These are phyloP conservation scores for Saccharomycopsis crataegensis DNA, from an alignment of 1,139 yeast species.

Conservation along the genomic window DNA sequence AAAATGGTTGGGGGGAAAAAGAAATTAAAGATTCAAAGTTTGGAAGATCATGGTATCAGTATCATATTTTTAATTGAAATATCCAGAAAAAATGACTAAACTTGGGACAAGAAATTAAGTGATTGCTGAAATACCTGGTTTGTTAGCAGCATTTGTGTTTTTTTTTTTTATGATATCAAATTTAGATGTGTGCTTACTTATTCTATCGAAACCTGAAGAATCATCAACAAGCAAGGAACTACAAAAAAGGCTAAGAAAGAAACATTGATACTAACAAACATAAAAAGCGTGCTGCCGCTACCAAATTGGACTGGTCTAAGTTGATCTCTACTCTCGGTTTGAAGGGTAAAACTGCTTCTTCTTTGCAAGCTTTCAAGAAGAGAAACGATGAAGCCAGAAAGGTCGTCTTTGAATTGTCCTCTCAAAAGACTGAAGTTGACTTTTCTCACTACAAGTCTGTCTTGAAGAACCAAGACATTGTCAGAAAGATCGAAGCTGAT, in stretches of 20 bases:
- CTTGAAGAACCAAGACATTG: slow-evolving; percentile 74
- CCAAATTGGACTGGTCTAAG: slow-evolving; percentile 93
- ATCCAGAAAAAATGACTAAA: no score
- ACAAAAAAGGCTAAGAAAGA: neutral
- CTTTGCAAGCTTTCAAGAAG: slow-evolving; percentile 90
- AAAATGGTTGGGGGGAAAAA: no score
- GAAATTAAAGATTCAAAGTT: no score
- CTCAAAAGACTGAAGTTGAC: slow-evolving; percentile 73
- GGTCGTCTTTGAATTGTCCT: slow-evolving; percentile 58
- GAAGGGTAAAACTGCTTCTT: slow-evolving; percentile 85
- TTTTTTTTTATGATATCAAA: no score
- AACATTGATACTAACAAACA: neutral
- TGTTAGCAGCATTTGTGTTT: no score
- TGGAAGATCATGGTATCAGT: no score
- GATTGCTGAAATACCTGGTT: no score
- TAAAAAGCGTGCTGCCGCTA: slow-evolving; percentile 40
- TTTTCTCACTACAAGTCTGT: slow-evolving; percentile 71
- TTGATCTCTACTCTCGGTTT: slow-evolving; percentile 83
- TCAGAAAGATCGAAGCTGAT: slow-evolving; percentile 75
- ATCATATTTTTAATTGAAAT: no score
- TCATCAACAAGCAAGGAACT: neutral
- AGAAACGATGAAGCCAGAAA: slow-evolving; percentile 97
- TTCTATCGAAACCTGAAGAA: neutral
- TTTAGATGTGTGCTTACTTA: no score
- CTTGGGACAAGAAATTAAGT: no score